Base-by-base conservation (phyloP, 139 green algal species). In the Ettlia oleoabundans region DNA sequence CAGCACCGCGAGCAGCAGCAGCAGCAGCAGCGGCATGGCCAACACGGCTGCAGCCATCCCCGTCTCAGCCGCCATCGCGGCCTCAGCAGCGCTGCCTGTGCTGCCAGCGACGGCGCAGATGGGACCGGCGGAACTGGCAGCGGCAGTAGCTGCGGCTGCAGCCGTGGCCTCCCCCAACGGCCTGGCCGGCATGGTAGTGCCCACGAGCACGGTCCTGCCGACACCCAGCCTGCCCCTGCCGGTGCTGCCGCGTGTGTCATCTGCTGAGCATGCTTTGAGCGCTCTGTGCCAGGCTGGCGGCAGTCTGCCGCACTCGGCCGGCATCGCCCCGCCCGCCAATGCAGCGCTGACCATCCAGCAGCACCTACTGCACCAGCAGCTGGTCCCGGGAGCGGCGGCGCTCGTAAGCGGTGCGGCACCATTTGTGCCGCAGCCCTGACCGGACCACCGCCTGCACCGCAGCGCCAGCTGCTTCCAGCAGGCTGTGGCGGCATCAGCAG, bases 101-200 rank as follows among this genome's bases (percentile, higher is more conserved):
- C 13, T 58, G 15, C 55, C 55, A n/a, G 18, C 55, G 21, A 5
- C 55, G 55, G 21, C 55, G 21, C 55, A 15, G 18, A 35, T 80
- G 53, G 28, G 7, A 3, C 51, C 58, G 9, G 32, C 30, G 7
- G 73, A 80, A 24, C 73, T 80, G 73, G 73, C 73, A 6, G 73
- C 73, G 73, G 73, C 73, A 33, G 73, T 53, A 3, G 73, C 73
- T 26, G 53, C 73, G 0, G 73, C 73, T 0, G 73, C 73, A 21
- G 73, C 73, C 5, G 55, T 22, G 5, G 21, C 55, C 21, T 65
- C 55, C 55, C 55, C 55, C 13, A 58, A 15, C 47, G 47, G 13
- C 15, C 47, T 58, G 47, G 47, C 47, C 47, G n/a, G n/a, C n/a
- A n/a, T n/a, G n/a, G n/a, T n/a, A n/a, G n/a, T 58, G 47, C 47